phyloP scores from a whole-genome alignment of 2,329 filamentous ascomycete genomes.

The Teratosphaeria viscida region DNA sequence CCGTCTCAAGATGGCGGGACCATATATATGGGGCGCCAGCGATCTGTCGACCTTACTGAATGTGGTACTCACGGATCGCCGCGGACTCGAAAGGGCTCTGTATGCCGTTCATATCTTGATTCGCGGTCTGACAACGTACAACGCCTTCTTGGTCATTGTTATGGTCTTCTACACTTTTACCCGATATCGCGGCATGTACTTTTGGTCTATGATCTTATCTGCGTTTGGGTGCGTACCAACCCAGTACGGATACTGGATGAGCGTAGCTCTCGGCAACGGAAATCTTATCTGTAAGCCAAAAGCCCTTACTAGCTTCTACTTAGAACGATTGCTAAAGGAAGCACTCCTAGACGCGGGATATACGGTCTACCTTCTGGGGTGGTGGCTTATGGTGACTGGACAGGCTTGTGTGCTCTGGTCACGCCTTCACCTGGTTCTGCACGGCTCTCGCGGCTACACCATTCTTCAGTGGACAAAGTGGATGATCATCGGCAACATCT shows the following conservation, averaged over 20 bases:
- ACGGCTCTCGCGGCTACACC: neutral
- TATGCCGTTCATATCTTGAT: neutral
- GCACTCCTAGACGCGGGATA: neutral
- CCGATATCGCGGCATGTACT: neutral
- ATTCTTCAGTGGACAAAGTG: neutral
- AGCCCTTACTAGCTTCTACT: neutral
- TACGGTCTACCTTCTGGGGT: neutral
- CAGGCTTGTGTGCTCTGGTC: neutral
- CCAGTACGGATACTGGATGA: neutral
- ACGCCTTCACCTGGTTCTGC: neutral
- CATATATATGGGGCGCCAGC: too few relatives aligned
- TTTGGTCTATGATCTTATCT: neutral
- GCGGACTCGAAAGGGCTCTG: neutral
- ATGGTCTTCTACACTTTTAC: neutral
- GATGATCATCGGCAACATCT: neutral
- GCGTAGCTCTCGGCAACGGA: neutral
- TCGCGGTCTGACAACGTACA: neutral
- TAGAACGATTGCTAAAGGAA: neutral
- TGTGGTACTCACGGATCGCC: neutral
- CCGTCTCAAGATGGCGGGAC: too few relatives aligned
- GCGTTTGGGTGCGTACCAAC: neutral
- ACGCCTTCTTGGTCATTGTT: neutral
- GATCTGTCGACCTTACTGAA: too few relatives aligned
- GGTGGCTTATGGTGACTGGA: neutral
- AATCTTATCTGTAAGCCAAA: neutral